Base-by-base conservation (phyloP, 2,329 filamentous ascomycete species). In the Rachicladosporium sp. region DNA sequence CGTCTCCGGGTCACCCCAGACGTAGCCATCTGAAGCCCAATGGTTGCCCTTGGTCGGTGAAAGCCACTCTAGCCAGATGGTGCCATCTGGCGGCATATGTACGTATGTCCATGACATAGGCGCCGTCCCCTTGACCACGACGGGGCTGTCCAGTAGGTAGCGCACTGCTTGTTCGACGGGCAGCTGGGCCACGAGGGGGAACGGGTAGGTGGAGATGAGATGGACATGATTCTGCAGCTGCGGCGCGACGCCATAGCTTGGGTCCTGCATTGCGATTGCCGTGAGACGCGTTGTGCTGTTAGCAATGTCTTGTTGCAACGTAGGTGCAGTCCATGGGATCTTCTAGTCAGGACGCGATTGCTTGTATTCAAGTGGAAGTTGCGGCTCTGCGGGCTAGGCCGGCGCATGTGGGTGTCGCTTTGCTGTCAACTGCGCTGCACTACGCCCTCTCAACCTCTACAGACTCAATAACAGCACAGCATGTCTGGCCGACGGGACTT, bases 31-130 rank as follows among this genome's bases (percentile, higher is more conserved):
- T 29, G 82, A 93, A 7, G 89, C 80, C 57, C 88, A 93, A 52
- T 78, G 80, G 2, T 74, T 78, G 40, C 83, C 62, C 42, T 79
- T 74, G 51, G 79, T 73, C 38, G 82, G 68, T 2, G 89, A 82
- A 59, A 95, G 87, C 89, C 89, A 96, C 38, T 82, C 82, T 46
- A 96, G 70, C 57, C 91, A 75, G 34, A 94, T 74, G 6, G 80
- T 81, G 41, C 87, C 87, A 61, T 93, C 85, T 38, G 72, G 72
- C 8, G 89, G 89, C 38, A 78, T 74, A 52, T 91, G 78, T 41
- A 96, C 75, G 60, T 89, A 94, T 34, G 82, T 88, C 89, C 89
- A 98, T 63, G 81, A 84, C 71, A 98, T 88, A 2, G 89, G 77
- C 36, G 87, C 80, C 47, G 79, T 70, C 55, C 93, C 82, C 60